A percentile compares a stretch with the other conserved stretches of the same genome.
phyloP scores from a whole-genome alignment of 2,329 filamentous ascomycete genomes.

The Lachnellula hyalina region DNA sequence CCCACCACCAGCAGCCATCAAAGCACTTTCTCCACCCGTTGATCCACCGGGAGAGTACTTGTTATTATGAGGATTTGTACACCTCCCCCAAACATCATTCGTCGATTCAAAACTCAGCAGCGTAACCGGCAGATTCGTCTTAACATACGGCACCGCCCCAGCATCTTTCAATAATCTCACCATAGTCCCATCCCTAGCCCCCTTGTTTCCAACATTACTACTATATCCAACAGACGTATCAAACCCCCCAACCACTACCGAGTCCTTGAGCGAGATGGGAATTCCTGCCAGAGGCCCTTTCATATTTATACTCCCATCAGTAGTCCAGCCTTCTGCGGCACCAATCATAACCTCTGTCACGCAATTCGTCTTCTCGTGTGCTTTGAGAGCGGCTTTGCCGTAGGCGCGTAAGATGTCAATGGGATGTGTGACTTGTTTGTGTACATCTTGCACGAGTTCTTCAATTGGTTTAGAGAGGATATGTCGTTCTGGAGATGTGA shows the following conservation, averaged over 20 bases:
- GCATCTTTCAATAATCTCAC: constrained; percentile 78
- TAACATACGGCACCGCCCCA: constrained; percentile 85
- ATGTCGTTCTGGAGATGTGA: constrained; percentile 58
- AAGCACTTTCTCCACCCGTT: constrained; percentile 64
- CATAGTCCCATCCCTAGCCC: constrained; percentile 72
- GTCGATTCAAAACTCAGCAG: constrained; percentile 34
- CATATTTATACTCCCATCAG: constrained; percentile 57
- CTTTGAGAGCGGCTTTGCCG: constrained; percentile 77
- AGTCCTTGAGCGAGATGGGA: constrained; percentile 79
- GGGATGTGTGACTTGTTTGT: constrained; percentile 59
- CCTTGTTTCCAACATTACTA: constrained; percentile 62
- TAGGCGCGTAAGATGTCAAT: constrained; percentile 77
- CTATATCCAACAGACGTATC: constrained; percentile 82
- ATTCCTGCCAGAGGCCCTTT: constrained; percentile 82
- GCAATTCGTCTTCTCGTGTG: constrained; percentile 83
- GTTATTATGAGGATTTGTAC: constrained; percentile 76
- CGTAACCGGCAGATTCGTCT: constrained; percentile 85
- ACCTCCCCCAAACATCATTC: constrained; percentile 74
- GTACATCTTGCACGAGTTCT: constrained; percentile 71
- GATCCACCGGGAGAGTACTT: constrained; percentile 85
- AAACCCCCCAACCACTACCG: constrained; percentile 74
- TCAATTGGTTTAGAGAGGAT: constrained; percentile 71
- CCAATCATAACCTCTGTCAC: constrained; percentile 80
- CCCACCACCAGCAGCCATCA: constrained; percentile 73
- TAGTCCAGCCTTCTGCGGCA: constrained; percentile 69